Evolutionary conservation across 75 land plant species (phyloP).

Genomic region (Cupressus sempervirens): DNA sequence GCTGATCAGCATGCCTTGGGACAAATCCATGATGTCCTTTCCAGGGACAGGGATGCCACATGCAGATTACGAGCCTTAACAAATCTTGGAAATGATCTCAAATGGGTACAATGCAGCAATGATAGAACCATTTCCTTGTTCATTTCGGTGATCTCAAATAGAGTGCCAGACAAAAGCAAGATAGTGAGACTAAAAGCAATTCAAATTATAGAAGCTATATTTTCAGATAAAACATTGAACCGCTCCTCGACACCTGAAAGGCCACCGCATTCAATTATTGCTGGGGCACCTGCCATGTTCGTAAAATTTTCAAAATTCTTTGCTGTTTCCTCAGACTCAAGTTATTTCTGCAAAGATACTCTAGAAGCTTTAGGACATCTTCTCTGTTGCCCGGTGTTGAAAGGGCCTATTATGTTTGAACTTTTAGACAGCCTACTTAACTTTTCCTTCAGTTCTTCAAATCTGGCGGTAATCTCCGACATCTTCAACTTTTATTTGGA

Average conservation of each 20-base stretch:
- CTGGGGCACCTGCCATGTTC: conserved; percentile 8
- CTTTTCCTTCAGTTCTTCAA: conserved; percentile 11
- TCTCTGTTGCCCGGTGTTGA: conserved; percentile 5
- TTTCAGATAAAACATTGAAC: background rate
- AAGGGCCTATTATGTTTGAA: conserved; percentile 13
- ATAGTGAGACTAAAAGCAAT: conserved; percentile 22
- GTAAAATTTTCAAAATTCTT: conserved; percentile 13
- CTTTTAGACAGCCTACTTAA: conserved; percentile 10
- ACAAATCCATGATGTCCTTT: conserved; percentile 2
- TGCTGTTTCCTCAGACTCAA: conserved; percentile 11
- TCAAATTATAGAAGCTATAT: conserved; percentile 11
- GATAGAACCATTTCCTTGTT: background rate
- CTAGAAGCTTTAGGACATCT: conserved; percentile 7
- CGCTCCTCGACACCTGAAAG: conserved; percentile 5
- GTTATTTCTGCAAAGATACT: conserved; percentile 20
- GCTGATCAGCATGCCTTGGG: conserved; percentile 11
- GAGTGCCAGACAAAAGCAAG: conserved; percentile 19
- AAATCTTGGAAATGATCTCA: conserved; percentile 4
- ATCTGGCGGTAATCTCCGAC: conserved; percentile 1
- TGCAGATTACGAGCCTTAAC: conserved; percentile 20
- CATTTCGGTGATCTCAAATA: conserved; percentile 10
- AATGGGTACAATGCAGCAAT: background rate
- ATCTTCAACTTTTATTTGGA: conserved; percentile 13
- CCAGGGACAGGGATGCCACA: conserved; percentile 20
- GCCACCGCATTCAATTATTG: background rate